Conservation (phyloP, 495 filamentous ascomycete species). For the Neurospora sp. region DNA sequence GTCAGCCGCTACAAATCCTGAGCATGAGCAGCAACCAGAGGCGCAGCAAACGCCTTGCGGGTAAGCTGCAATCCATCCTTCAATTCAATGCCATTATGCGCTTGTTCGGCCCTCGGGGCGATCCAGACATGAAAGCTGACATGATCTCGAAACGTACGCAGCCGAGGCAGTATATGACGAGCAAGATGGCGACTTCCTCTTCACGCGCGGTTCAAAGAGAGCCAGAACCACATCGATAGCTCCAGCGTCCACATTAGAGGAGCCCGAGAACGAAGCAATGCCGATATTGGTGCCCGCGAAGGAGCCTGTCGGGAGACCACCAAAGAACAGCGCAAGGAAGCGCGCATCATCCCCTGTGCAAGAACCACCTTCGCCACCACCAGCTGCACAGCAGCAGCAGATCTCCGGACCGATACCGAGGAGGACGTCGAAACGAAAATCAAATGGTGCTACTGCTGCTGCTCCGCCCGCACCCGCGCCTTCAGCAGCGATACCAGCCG, state of each 20-base stretch:
- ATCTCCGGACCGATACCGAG: constrained; percentile 23
- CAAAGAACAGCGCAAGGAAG: constrained; percentile 27
- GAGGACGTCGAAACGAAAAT: constrained; percentile 32
- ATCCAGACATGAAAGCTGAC: constrained; percentile 3
- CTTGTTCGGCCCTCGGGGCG: constrained; percentile 8
- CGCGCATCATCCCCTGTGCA: constrained; percentile 26
- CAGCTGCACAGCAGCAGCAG: neutral
- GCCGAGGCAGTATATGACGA: constrained; percentile 48
- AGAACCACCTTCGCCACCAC: constrained; percentile 10
- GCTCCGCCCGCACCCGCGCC: neutral
- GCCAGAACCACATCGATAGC: constrained; percentile 30
- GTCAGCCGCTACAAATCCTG: constrained; percentile 47
- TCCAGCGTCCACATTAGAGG: constrained; percentile 29
- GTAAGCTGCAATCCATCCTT: constrained; percentile 25
- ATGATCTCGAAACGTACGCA: constrained; percentile 9
- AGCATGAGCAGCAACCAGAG: constrained; percentile 50
- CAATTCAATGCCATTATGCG: neutral
- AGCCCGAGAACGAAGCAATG: constrained; percentile 29
- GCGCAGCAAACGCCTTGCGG: constrained; percentile 47
- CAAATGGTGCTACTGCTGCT: constrained; percentile 7
- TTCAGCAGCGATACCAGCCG: neutral
- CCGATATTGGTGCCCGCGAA: constrained; percentile 26
- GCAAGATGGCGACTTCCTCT: constrained; percentile 55
- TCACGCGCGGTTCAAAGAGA: constrained; percentile 46
- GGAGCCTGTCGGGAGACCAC: constrained; percentile 30